Evolutionary conservation across 23 red algal genomes (phyloP).

Genomic region (Pyropia haitanensis): DNA sequence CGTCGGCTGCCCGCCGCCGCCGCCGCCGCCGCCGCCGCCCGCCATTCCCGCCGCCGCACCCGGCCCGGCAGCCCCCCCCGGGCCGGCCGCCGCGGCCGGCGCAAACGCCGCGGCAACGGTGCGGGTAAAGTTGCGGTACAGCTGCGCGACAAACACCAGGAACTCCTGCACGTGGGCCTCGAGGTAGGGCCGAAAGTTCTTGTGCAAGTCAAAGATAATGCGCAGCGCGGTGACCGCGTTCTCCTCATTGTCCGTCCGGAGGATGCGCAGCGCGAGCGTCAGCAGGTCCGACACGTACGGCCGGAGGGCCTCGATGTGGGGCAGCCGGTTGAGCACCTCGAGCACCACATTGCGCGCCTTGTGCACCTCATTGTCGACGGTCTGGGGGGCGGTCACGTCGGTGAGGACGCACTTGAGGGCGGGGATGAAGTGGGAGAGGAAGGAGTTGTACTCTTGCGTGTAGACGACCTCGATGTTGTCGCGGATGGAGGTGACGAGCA

Average conservation of each 20-base stretch:
- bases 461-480: slow-evolving; percentile 70
- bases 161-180: slow-evolving; percentile 59
- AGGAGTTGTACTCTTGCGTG: slow-evolving; percentile 53
- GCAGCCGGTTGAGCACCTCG: slow-evolving; percentile 68
- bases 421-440: slow-evolving; percentile 66
- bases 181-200: slow-evolving; percentile 37
- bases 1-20: not conserved
- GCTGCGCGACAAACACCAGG: slow-evolving; percentile 60
- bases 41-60: not conserved
- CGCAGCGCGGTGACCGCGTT: slow-evolving; percentile 61
- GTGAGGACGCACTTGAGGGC: slow-evolving; percentile 51
- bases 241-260: slow-evolving; percentile 73
- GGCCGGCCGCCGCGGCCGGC: not conserved
- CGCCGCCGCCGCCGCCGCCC: not conserved
- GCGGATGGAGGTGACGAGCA: slow-evolving; percentile 49
- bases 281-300: slow-evolving; percentile 36
- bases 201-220: slow-evolving; percentile 90
- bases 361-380: slow-evolving; percentile 51
- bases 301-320: slow-evolving; percentile 46
- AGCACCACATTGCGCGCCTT: slow-evolving; percentile 53
- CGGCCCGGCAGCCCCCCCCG: too few species aligned
- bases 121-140: slow-evolving; percentile 59
- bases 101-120: slow-evolving; percentile 41
- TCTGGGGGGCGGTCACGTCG: slow-evolving; percentile 51
- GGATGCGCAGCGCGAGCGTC: slow-evolving; percentile 37